Evolutionary conservation across 257 asterid genomes (phyloP), one percentile per base, ranked within the genome.

Genomic region (Petrea volubilis): DNA sequence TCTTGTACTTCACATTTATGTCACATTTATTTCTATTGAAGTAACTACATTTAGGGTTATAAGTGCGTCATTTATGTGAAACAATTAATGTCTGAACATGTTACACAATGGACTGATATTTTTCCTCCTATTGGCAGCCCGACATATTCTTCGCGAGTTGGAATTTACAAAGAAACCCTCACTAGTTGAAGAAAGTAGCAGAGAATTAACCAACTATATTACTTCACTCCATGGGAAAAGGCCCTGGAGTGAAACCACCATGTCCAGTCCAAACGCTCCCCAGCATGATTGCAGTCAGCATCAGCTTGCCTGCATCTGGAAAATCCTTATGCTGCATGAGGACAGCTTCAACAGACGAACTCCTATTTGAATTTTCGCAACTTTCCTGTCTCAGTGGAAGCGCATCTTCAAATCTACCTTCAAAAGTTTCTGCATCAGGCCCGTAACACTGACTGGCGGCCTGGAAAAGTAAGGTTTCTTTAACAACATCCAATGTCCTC

Each of bases 261-360:
- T 50, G 70, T 23, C 4, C 78, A 8, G 10, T 83, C 63, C 58
- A 70, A 17, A 50, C 53, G 43, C 88, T 87, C 50, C 97, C 97
- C 12, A 81, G 82, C 86, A 83, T 82, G 64, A 90, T 55, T 25
- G 97, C 94, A 3, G 87, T 86, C 44, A 89, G 73, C 97, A 94
- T 94, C 79, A 94, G 72, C 82, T 87, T 91, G 59, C 98, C 97
- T 0, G 96, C 93, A 67, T 87, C 96, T 2, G 96, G 89, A 70
- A 80, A 94, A 76, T 85, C 93, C 77, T 81, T 84, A 86, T 93
- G 98, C 88, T 87, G 94, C 97, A 82, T 87, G 41, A 93, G 76
- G 38, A 89, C 83, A 20, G 76, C 65, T 75, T 94, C 96, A 52
- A 91, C 96, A 4, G 96, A 87, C 36, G 86, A 80, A 52, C 29